phyloP scores from a whole-genome alignment of 306 rosid genomes.

The Castanea crenata region DNA sequence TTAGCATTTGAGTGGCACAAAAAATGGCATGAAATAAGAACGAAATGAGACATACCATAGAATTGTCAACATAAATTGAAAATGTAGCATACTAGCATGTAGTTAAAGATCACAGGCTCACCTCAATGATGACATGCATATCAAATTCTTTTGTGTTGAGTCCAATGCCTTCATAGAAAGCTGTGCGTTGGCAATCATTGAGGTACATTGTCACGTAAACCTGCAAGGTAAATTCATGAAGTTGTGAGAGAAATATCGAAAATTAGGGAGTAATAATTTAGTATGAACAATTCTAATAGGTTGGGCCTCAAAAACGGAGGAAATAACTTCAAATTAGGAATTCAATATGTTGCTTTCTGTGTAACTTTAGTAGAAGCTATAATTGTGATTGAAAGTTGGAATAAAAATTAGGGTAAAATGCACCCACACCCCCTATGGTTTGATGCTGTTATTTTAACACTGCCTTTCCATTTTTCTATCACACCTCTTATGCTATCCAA shows the following conservation, averaged over 20 bases:
- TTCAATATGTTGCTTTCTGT: neutral
- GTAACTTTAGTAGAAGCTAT: no score
- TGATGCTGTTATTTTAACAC: no score
- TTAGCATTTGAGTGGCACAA: neutral
- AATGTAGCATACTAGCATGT: neutral
- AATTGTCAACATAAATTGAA: neutral
- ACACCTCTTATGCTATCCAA: no score
- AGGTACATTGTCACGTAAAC: constrained; percentile 98
- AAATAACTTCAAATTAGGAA: neutral
- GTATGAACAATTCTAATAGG: neutral
- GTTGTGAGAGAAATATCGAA: neutral
- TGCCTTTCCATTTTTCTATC: no score
- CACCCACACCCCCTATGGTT: no score
- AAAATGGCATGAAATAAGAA: neutral
- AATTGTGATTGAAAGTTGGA: no score
- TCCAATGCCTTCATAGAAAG: constrained; percentile 96
- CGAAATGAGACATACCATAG: neutral
- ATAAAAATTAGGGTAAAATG: no score
- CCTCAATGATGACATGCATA: constrained; percentile 99
- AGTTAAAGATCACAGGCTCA: constrained; percentile 25
- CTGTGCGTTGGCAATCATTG: constrained; percentile 96
- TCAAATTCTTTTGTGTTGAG: constrained; percentile 90
- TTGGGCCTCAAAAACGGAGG: neutral
- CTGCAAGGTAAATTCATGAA: constrained; percentile 39
- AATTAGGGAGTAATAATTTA: neutral